Evolutionary conservation across 2,329 filamentous ascomycete genomes (phyloP), one percentile per base, ranked within the genome.

Genomic region (Xylariaceae sp.): DNA sequence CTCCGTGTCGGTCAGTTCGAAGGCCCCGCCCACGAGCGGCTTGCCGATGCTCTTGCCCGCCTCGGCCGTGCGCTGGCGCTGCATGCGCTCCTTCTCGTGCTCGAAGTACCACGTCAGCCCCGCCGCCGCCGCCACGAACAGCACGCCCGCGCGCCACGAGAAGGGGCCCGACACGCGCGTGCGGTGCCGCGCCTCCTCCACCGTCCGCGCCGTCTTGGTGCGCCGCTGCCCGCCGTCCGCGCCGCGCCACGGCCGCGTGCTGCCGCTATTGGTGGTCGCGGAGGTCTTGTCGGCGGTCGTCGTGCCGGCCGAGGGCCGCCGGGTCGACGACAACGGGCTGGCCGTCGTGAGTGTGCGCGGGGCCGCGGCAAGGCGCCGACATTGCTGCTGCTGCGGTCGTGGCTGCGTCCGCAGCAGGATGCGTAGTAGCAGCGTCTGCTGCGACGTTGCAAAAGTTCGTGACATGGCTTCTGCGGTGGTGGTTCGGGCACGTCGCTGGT

Each of bases 41-140:
- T 77, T 81, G 1, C 92, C 92, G 5, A 95, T 80, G 9, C 90
- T 89, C 65, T 98, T 98, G 45, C 83, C 83, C 49, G 90, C 83
- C 56, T 96, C 89, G 6, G 88, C 88, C 47, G 95, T 77, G 36
- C 88, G 75, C 66, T 89, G 84, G 43, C 89, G 77, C 56, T 92
- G 80, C 77, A 98, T 81, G 52, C 92, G 81, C 50, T 77, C 77
- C 68, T 96, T 96, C 61, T 98, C 92, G 51, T 80, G 77, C 52
- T 89, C 86, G 62, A 98, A 96, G 59, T 96, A 98, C 62, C 85
- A 76, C 40, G 88, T 79, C 51, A 98, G 70, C 18, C 77, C 81
- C 10, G 66, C 79, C 48, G 85, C 88, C 3, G 88, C 83, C 29
- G 73, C 56, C 44, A 96, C 70, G 65, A 98, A 96, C 43, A 98